Evolutionary conservation across 306 rosid species (phyloP).

Genomic region (Casuarina equisetifolia): DNA sequence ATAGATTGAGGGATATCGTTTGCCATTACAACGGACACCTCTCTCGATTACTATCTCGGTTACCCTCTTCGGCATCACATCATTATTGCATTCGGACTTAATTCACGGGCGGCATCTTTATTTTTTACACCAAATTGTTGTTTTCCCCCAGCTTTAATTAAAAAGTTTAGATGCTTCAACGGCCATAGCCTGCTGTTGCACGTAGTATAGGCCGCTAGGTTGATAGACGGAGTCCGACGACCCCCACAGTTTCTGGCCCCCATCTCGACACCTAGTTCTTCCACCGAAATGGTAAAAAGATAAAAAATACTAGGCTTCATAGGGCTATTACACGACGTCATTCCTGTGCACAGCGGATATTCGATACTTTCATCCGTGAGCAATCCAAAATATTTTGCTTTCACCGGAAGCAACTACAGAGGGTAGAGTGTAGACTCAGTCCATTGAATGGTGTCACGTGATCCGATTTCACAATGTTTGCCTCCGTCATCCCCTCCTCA

Average conservation of each 20-base stretch:
- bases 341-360: no score
- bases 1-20: conserved; percentile 30
- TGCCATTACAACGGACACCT: background rate
- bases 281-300: background rate
- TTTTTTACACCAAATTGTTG: conserved; percentile 35
- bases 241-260: conserved; percentile 9
- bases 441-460: conserved; percentile 50
- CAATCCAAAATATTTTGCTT: conserved; percentile 28
- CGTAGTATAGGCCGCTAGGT: conserved; percentile 30
- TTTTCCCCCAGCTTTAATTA: conserved; percentile 8
- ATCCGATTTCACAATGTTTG: conserved; percentile 6
- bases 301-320: background rate
- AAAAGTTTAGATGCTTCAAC: background rate
- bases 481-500: conserved; percentile 26
- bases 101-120: conserved; percentile 53
- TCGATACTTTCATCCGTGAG: background rate
- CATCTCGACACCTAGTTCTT: background rate
- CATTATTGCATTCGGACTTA: conserved; percentile 33
- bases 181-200: background rate
- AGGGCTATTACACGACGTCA: background rate
- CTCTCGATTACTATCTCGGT: background rate
- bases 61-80: conserved; percentile 34
- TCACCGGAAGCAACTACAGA: conserved; percentile 3
- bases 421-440: conserved; percentile 19
- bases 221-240: conserved; percentile 21